phyloP scores from a whole-genome alignment of 2,329 filamentous ascomycete species.

The Trichoderma semiorbis region DNA sequence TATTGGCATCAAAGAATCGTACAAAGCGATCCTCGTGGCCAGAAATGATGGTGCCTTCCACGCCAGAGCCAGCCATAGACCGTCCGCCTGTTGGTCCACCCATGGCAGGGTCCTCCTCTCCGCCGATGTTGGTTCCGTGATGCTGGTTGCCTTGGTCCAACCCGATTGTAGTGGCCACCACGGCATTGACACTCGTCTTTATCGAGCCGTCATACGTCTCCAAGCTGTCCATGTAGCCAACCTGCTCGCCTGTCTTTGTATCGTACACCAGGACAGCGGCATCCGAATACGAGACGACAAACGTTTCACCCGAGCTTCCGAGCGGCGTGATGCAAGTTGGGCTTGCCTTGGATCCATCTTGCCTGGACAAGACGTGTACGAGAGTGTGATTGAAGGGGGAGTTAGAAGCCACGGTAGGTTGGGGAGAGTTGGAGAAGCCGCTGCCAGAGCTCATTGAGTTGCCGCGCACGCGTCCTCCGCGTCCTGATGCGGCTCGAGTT shows the following conservation, averaged over 20 bases:
- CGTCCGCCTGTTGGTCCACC: constrained; percentile 72
- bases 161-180: constrained; percentile 81
- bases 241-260: constrained; percentile 84
- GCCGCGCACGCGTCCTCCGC: constrained; percentile 73
- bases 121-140: constrained; percentile 54
- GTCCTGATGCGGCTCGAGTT: constrained; percentile 53
- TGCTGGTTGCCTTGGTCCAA: constrained; percentile 65
- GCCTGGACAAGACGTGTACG: constrained; percentile 77
- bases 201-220: constrained; percentile 88
- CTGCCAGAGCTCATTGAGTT: constrained; percentile 95
- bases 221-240: constrained; percentile 86
- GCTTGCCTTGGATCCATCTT: constrained; percentile 63
- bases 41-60: constrained; percentile 92
- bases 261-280: constrained; percentile 90
- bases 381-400: constrained; percentile 86
- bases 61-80: constrained; percentile 66
- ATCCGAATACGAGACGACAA: constrained; percentile 90
- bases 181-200: constrained; percentile 79
- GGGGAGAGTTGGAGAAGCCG: constrained; percentile 84
- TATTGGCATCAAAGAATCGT: constrained; percentile 97
- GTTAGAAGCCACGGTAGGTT: constrained; percentile 79
- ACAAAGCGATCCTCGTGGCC: constrained; percentile 97
- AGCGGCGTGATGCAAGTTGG: constrained; percentile 92
- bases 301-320: constrained; percentile 76
- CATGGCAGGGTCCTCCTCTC: constrained; percentile 68